Conservation (phyloP, 1,284 basidiomycete species). For the Cryptococcus hybrid region DNA sequence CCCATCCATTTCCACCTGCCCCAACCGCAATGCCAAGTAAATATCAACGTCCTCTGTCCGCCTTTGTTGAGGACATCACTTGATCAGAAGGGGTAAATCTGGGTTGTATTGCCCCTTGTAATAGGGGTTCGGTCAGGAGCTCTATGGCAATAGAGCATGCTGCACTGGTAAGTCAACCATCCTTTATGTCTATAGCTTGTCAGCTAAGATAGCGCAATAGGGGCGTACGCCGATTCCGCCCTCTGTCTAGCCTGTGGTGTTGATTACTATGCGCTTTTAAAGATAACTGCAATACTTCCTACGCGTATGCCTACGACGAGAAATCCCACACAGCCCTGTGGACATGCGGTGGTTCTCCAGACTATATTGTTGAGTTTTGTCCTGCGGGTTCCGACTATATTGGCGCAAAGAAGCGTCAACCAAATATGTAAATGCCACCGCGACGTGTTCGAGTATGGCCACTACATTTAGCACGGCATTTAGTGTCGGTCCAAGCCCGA, state of each 20-base stretch:
- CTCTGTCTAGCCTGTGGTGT: conserved; percentile 27
- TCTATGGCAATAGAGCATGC: conserved; percentile 29
- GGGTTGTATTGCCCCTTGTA: conserved; percentile 24
- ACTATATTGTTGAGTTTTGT: conserved; percentile 39
- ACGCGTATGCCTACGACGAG: conserved; percentile 34
- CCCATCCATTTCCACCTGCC: conserved; percentile 15
- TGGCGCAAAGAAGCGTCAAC: conserved; percentile 17
- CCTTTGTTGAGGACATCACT: conserved; percentile 8
- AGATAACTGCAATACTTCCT: conserved; percentile 24
- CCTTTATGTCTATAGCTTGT: background rate
- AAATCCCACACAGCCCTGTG: conserved; percentile 28
- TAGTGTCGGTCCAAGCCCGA: conserved; percentile 22
- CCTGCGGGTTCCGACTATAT: conserved; percentile 24
- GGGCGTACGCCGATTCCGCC: conserved; percentile 22
- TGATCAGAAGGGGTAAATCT: conserved; percentile 23
- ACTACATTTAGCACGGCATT: conserved; percentile 12
- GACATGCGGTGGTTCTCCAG: conserved; percentile 19
- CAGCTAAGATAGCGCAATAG: conserved; percentile 4
- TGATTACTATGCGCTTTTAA: conserved; percentile 37
- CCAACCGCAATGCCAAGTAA: conserved; percentile 19
- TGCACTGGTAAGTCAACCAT: conserved; percentile 21
- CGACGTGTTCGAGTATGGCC: conserved; percentile 24
- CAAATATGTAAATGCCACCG: conserved; percentile 26
- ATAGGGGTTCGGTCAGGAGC: conserved; percentile 27
- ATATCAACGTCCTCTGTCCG: conserved; percentile 23